phyloP scores from a whole-genome alignment of 306 rosid species.

The Vigna hirtella region DNA sequence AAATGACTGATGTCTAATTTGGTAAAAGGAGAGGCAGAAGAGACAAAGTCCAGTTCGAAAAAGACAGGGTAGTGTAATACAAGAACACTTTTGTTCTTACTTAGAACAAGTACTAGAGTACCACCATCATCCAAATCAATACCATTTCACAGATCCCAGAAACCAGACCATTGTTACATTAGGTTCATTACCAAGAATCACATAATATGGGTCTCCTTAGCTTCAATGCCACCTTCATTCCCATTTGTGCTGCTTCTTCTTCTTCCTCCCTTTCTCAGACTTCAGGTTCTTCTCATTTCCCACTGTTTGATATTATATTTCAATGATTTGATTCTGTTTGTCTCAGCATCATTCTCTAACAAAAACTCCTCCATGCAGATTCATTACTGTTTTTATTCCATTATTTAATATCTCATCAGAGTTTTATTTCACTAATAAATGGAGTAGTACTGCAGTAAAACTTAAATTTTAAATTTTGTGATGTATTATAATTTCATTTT shows the following conservation, averaged over 20 bases:
- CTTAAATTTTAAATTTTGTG: not conserved
- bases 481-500: not conserved
- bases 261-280: slow-evolving; percentile 45
- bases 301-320: no score
- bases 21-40: not conserved
- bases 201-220: slow-evolving; percentile 52
- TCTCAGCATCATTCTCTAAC: not conserved
- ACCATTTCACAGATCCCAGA: slow-evolving; percentile 26
- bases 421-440: not conserved
- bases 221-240: slow-evolving; percentile 35
- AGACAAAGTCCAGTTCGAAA: not conserved
- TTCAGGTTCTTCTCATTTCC: slow-evolving; percentile 47
- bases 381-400: not conserved
- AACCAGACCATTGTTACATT: not conserved
- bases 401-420: not conserved
- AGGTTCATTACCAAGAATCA: not conserved
- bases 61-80: not conserved
- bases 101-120: not conserved
- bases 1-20: not conserved
- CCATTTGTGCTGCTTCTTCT: slow-evolving; percentile 44
- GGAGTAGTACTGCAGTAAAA: not conserved
- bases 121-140: not conserved
- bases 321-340: not conserved
- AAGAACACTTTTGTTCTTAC: not conserved
- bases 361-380: not conserved